Conservation (phyloP, 2,329 filamentous ascomycete species). For the Aspergillus tubingensis region DNA sequence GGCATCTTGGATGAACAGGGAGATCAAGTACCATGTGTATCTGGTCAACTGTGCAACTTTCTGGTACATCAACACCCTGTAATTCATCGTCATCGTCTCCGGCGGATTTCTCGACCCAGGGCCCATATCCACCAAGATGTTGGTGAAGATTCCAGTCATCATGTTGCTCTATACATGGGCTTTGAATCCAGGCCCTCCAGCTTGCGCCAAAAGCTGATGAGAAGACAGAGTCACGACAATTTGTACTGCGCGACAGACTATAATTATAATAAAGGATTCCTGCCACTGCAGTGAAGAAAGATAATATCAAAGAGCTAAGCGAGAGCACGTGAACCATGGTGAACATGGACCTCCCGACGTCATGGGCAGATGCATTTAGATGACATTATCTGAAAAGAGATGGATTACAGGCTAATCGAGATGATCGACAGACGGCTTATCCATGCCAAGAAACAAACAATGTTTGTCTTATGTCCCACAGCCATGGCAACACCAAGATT, state of each 20-base stretch:
- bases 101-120: conserved; percentile 55
- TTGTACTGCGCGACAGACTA: not conserved
- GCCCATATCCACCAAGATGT: conserved; percentile 58
- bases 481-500: not conserved
- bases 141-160: conserved; percentile 53
- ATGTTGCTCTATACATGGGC: conserved; percentile 13
- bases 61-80: conserved; percentile 48
- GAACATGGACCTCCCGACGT: not conserved
- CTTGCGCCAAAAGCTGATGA: conserved; percentile 17
- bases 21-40: conserved; percentile 56
- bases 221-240: not conserved
- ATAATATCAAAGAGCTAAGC: conserved; percentile 4
- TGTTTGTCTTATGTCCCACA: not conserved
- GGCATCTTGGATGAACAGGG: not conserved
- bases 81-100: conserved; percentile 29
- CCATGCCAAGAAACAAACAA: not conserved
- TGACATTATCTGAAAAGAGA: not conserved
- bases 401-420: not conserved
- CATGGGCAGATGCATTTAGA: not conserved
- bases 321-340: conserved; percentile 11
- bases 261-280: conserved; percentile 12
- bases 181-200: conserved; percentile 24
- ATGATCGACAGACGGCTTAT: not conserved
- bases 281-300: conserved; percentile 14
- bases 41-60: conserved; percentile 55